phyloP scores from a whole-genome alignment of 805 yeast genomes.

The Tetrapisispora phaffii region DNA sequence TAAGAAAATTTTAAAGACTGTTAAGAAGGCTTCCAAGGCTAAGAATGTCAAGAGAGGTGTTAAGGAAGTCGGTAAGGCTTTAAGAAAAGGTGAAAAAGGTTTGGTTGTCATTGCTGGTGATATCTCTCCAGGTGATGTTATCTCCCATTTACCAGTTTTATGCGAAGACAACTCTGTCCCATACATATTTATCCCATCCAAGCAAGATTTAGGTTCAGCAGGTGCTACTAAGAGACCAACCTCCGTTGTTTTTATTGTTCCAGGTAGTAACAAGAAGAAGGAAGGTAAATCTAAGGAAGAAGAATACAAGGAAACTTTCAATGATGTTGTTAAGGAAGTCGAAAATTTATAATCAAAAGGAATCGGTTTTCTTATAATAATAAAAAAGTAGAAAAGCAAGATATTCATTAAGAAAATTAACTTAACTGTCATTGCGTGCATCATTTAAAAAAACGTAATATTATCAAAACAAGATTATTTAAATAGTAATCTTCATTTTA shows the following conservation, averaged over 20 bases:
- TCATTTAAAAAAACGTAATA: conserved; percentile 1
- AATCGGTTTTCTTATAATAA: background rate
- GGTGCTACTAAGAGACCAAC: conserved; percentile 99
- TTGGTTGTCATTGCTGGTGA: conserved; percentile 95
- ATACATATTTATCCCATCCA: conserved; percentile 87
- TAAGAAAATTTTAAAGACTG: conserved; percentile 89
- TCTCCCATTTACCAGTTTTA: conserved; percentile 92
- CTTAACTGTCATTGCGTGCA: conserved; percentile 1
- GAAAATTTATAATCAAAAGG: conserved; percentile 19
- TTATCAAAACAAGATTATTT: background rate
- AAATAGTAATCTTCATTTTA: background rate
- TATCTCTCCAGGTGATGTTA: conserved; percentile 93
- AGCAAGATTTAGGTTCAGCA: conserved; percentile 96
- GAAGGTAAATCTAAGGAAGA: conserved; percentile 58
- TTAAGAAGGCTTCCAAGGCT: conserved; percentile 95
- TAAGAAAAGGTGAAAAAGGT: conserved; percentile 97
- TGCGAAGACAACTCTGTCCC: conserved; percentile 94
- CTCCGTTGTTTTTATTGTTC: conserved; percentile 92
- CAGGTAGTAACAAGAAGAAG: conserved; percentile 85
- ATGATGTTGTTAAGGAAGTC: conserved; percentile 91
- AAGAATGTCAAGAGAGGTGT: conserved; percentile 98
- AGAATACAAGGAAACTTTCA: conserved; percentile 86
- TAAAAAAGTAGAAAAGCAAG: background rate
- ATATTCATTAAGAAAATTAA: background rate
- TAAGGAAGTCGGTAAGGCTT: conserved; percentile 94